Conservation (phyloP, 2,329 filamentous ascomycete species). For the Fusarium proliferatum region DNA sequence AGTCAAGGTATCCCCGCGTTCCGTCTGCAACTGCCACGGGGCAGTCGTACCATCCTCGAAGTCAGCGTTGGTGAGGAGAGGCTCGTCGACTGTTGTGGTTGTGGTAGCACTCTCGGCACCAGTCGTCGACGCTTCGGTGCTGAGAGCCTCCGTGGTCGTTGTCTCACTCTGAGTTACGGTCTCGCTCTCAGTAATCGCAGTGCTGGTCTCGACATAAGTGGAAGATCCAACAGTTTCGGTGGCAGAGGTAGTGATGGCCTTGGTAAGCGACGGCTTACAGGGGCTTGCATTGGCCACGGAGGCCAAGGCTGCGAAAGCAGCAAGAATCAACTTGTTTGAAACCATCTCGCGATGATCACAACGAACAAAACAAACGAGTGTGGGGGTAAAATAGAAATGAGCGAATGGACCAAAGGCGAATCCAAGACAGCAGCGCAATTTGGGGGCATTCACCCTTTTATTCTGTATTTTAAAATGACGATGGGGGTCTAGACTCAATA, state of each 20-base stretch:
- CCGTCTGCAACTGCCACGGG: not conserved
- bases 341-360: not conserved
- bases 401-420: not conserved
- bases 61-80: not conserved
- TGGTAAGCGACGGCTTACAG: not conserved
- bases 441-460: not conserved
- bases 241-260: not conserved
- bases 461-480: not conserved
- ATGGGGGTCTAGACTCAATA: not conserved
- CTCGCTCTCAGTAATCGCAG: not conserved
- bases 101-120: not conserved
- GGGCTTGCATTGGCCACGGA: not conserved
- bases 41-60: not conserved
- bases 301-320: not conserved
- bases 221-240: not conserved
- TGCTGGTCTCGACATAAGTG: not conserved
- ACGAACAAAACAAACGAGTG: not conserved
- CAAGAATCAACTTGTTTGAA: not conserved
- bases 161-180: not conserved
- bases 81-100: rapidly evolving
- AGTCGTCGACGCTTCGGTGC: not conserved
- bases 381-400: not conserved
- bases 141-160: not conserved
- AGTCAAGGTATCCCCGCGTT: rapidly evolving
- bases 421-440: not conserved